A percentile compares a stretch with the other conserved stretches of the same genome.
phyloP scores from a whole-genome alignment of 441 rosid genomes.

The Adansonia madagascariensis region DNA sequence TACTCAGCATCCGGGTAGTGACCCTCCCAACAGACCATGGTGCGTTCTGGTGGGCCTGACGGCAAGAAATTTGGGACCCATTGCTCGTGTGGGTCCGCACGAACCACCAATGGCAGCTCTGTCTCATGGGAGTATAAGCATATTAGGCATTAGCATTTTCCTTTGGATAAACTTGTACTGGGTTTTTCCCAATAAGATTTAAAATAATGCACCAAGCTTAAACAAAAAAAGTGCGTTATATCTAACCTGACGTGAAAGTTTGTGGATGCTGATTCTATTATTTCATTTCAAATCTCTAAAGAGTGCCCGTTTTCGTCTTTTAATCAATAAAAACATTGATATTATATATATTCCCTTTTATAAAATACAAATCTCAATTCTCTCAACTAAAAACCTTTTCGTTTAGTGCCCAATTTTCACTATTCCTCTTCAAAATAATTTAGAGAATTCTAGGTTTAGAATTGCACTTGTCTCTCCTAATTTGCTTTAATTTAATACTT shows the following conservation, averaged over 20 bases:
- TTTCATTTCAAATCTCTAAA: conserved; percentile 16
- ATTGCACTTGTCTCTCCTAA: not conserved
- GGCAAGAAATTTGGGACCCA: not conserved
- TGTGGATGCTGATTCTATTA: conserved; percentile 19
- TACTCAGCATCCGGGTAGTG: conserved; percentile 24
- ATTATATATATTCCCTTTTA: not conserved
- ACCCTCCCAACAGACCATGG: conserved; percentile 10
- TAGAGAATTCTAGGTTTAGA: not conserved
- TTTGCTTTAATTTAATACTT: not conserved
- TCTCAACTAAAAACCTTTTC: not conserved
- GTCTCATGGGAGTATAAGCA: conserved; percentile 15
- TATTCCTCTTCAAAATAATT: not conserved
- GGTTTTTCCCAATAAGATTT: conserved; percentile 10
- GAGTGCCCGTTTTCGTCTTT: not conserved
- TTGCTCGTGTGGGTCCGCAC: conserved; percentile 18
- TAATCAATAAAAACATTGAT: not conserved
- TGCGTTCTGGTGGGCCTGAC: not conserved
- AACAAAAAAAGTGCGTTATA: not conserved
- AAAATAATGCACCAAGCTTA: not conserved
- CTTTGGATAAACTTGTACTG: not conserved
- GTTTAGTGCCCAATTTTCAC: not conserved
- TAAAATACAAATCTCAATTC: not conserved
- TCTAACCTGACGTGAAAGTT: conserved; percentile 19
- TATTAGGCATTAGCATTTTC: conserved; percentile 16
- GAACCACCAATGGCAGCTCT: conserved; percentile 5